Percentiles rank a stretch among this genome's conserved stretches.
Evolutionary conservation across 1,284 basidiomycete genomes (phyloP).

Genomic region (Trametes polyzona): DNA sequence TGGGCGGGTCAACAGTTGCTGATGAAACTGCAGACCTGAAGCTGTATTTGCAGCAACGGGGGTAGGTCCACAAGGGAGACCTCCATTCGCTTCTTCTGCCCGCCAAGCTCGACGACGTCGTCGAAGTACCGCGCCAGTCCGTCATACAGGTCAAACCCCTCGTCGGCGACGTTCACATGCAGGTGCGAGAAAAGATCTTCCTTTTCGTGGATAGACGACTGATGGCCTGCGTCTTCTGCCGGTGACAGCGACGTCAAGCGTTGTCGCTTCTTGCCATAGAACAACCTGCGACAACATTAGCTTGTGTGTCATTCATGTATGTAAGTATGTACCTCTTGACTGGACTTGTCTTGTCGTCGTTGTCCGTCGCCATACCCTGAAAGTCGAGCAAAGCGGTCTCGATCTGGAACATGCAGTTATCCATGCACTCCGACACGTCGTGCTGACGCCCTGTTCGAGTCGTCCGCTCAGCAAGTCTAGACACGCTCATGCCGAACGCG

Average conservation of each 20-base stretch:
- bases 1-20: not conserved
- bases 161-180: conserved; percentile 91
- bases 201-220: conserved; percentile 76
- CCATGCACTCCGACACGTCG: conserved; percentile 98
- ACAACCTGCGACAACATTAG: conserved; percentile 56
- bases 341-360: conserved; percentile 67
- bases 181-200: conserved; percentile 94
- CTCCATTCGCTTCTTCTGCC: conserved; percentile 86
- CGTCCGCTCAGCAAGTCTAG: not conserved
- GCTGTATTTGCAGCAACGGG: conserved; percentile 91
- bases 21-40: conserved; percentile 66
- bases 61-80: conserved; percentile 88
- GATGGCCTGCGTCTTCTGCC: conserved; percentile 46
- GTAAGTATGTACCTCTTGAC: conserved; percentile 69
- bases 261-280: conserved; percentile 81
- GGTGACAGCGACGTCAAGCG: conserved; percentile 67
- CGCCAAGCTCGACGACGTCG: conserved; percentile 88
- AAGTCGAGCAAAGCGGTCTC: conserved; percentile 88
- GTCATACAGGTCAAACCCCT: conserved; percentile 90
- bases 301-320: not conserved
- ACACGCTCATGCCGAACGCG: too few relatives aligned
- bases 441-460: conserved; percentile 83
- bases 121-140: conserved; percentile 93
- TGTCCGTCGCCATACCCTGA: conserved; percentile 59
- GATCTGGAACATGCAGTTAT: conserved; percentile 98